phyloP scores from a whole-genome alignment of 192 early-diverging fungal genomes.

The Gryganskiella cystojenkinii region DNA sequence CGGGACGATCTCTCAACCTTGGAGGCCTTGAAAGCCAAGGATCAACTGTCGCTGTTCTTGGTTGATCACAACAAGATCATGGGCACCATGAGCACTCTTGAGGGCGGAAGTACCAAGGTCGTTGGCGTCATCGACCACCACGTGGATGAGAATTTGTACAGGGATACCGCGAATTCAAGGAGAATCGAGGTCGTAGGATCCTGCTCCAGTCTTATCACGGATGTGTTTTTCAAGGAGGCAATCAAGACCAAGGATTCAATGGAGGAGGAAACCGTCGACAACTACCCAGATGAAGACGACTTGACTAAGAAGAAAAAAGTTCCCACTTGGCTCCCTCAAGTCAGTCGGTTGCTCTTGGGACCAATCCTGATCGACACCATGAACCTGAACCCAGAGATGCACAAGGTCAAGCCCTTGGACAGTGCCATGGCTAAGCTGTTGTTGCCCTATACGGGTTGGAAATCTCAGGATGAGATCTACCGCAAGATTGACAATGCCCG shows the following conservation, averaged over 20 bases:
- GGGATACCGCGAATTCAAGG: conserved; percentile 48
- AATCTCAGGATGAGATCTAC: conserved; percentile 32
- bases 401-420: conserved; percentile 60
- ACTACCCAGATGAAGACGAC: background rate
- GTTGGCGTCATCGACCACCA: conserved; percentile 80
- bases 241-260: conserved; percentile 3
- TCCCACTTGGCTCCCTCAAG: conserved; percentile 23
- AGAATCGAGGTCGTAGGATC: conserved; percentile 72
- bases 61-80: conserved; percentile 78
- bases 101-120: conserved; percentile 34
- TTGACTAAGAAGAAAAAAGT: background rate
- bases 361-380: conserved; percentile 79
- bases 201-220: conserved; percentile 62
- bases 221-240: conserved; percentile 42
- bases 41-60: conserved; percentile 57
- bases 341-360: conserved; percentile 62
- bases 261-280: background rate
- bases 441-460: conserved; percentile 48
- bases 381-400: conserved; percentile 57
- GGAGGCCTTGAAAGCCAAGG: conserved; percentile 1
- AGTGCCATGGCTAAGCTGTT: conserved; percentile 53
- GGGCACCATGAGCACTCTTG: conserved; percentile 29
- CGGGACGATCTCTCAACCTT: conserved; percentile 54
- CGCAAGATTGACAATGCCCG: conserved; percentile 65
- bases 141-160: conserved; percentile 66